phyloP scores from a whole-genome alignment of 2,329 filamentous ascomycete species.

The Talaromyces amestolkiae region DNA sequence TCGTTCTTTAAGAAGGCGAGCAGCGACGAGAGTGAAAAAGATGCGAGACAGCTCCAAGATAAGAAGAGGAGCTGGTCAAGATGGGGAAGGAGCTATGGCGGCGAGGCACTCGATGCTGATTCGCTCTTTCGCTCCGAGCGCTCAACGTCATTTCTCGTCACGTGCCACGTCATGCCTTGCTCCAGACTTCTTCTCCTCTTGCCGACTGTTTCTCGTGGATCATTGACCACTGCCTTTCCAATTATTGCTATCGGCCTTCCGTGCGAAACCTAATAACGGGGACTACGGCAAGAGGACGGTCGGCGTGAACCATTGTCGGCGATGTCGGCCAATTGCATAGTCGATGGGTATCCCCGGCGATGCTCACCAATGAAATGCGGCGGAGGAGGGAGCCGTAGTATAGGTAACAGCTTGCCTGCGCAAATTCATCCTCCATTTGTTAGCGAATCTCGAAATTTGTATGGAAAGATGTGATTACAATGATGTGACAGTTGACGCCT shows the following conservation, averaged over 20 bases:
- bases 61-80: background rate
- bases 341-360: background rate
- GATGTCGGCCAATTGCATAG: background rate
- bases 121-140: slow-evolving; percentile 9
- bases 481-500: background rate
- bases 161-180: slow-evolving; percentile 6
- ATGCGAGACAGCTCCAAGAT: background rate
- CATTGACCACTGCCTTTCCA: too few relatives aligned
- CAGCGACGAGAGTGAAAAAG: background rate
- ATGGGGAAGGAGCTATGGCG: slow-evolving; percentile 3
- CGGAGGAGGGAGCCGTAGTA: background rate
- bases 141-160: slow-evolving; percentile 10
- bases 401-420: background rate
- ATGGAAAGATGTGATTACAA: background rate
- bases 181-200: background rate
- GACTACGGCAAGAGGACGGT: too few relatives aligned
- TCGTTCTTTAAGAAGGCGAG: background rate
- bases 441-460: background rate
- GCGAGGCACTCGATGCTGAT: slow-evolving; percentile 3
- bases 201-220: background rate
- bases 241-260: background rate
- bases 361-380: background rate
- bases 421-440: background rate
- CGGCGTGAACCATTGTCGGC: background rate
- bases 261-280: background rate